These are phyloP conservation scores for Sanguinoderma infundibulare DNA, from an alignment of 1,284 basidiomycete genomes.

Conservation along the genomic window DNA sequence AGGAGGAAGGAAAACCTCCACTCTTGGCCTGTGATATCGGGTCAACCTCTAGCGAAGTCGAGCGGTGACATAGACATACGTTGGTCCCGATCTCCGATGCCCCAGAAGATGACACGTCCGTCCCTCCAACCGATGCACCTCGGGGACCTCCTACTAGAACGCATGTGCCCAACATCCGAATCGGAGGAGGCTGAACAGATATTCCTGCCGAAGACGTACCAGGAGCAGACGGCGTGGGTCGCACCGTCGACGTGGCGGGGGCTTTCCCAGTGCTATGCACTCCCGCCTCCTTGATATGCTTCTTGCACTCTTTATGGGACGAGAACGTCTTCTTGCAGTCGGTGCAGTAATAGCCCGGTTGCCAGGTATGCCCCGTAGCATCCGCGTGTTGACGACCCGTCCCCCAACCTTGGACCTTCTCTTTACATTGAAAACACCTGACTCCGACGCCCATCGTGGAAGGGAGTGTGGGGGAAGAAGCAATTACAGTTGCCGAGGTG, in stretches of 20 bases:
- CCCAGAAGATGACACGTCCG: not conserved
- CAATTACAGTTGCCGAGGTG: not conserved
- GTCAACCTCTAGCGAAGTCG: not conserved
- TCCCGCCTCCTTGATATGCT: not conserved
- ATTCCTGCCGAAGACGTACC: not conserved
- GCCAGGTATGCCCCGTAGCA: not conserved
- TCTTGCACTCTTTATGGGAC: not conserved
- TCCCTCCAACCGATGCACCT: too few species aligned
- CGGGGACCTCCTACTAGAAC: too few species aligned
- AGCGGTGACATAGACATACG: not conserved
- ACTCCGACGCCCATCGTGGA: constrained; percentile 1
- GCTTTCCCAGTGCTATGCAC: not conserved
- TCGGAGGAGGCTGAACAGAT: not conserved
- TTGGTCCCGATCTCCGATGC: not conserved
- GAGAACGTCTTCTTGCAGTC: constrained; percentile 2
- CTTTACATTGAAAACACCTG: constrained; percentile 10
- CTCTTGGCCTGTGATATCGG: not conserved
- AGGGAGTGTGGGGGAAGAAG: not conserved
- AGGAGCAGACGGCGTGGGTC: not conserved
- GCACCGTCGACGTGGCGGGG: not conserved
- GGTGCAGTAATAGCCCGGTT: constrained; percentile 2
- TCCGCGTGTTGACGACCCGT: not conserved
- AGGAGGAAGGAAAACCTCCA: not conserved
- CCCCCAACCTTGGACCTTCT: not conserved
- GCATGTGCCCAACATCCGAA: not conserved